Evolutionary conservation across 768 basidiomycete species (phyloP), one percentile per base, ranked within the genome.

Genomic region (Cubamyces lactineus): DNA sequence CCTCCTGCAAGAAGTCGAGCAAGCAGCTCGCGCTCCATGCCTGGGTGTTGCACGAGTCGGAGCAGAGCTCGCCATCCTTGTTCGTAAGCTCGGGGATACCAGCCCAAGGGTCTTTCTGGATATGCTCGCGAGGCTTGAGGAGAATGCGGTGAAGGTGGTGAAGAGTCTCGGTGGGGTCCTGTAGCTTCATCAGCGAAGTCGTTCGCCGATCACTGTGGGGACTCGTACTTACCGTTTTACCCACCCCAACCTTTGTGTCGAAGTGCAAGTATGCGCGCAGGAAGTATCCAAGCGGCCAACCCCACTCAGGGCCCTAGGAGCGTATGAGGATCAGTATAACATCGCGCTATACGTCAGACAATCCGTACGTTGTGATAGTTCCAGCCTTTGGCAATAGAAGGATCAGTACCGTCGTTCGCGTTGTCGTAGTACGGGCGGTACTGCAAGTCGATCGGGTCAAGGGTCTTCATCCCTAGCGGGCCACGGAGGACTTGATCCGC

Each of bases 21-120:
- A 98, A 74, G 23, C 94, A 96, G 73, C 92, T 94, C 48, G 93
- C 86, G 70, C 92, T 94, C 97, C 96, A 98, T 4, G 96, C 97
- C 72, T 98, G 97, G 26, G 97, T 95, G 48, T 83, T 79, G 72
- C 96, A 98, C 48, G 94, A 94, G 74, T 98, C 96, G 53, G 74
- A 74, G 72, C 96, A 98, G 75, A 85, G 86, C 41, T 78, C 77
- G 12, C 96, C 96, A 64, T 94, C 83, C 71, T 84, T 84, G 74
- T 96, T 95, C 61, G 94, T 96, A 65, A 94, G 76, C 74, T 98
- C 97, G 0, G 97, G 97, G 23, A 99, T 77, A 24, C 97, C 97
- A 55, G 89, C 86, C 97, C 97, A 99, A 17, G 88, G 79, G 69
- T 97, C 94, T 39, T 77, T 81, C 66, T 84, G 79, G 64, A 99